These are phyloP conservation scores for Syncephalis plumigaleata DNA, from an alignment of 371 early-diverging fungal genomes.

Conservation along the genomic window DNA sequence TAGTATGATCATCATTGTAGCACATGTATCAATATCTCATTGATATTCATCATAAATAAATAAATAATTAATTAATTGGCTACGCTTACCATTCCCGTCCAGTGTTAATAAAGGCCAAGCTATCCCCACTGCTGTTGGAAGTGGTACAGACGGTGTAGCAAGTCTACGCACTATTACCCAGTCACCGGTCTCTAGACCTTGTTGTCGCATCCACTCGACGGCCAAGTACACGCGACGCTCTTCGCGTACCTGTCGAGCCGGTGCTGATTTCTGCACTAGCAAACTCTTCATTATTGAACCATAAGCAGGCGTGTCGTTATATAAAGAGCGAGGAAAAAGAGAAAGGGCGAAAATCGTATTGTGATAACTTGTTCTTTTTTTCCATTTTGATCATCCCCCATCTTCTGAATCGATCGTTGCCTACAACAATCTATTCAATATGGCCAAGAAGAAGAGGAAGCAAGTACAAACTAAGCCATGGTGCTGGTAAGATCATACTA, in stretches of 20 bases:
- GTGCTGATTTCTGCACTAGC: constrained; percentile 13
- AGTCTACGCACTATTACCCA: constrained; percentile 17
- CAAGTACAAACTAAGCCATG: constrained; percentile 37
- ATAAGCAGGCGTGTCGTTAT: too few species aligned
- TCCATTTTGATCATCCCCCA: too few species aligned
- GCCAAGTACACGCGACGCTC: constrained; percentile 20
- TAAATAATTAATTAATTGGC: too few species aligned
- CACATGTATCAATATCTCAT: not conserved
- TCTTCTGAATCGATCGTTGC: too few species aligned
- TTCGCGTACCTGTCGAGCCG: constrained; percentile 14
- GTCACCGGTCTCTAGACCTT: constrained; percentile 27
- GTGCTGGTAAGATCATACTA: constrained; percentile 41
- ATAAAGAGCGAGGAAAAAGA: too few species aligned
- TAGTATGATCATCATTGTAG: not conserved
- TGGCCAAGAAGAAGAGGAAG: constrained; percentile 47
- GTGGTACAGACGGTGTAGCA: constrained; percentile 5
- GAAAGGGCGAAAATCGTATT: too few species aligned
- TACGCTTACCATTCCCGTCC: constrained; percentile 13
- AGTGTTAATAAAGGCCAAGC: constrained; percentile 27
- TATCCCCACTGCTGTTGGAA: constrained; percentile 11
- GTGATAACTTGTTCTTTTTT: too few species aligned
- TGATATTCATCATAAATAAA: too few species aligned
- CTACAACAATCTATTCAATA: constrained; percentile 2
- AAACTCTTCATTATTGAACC: too few species aligned
- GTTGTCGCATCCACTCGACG: constrained; percentile 24